phyloP scores from a whole-genome alignment of 257 asterid genomes.

The Lantana camara region DNA sequence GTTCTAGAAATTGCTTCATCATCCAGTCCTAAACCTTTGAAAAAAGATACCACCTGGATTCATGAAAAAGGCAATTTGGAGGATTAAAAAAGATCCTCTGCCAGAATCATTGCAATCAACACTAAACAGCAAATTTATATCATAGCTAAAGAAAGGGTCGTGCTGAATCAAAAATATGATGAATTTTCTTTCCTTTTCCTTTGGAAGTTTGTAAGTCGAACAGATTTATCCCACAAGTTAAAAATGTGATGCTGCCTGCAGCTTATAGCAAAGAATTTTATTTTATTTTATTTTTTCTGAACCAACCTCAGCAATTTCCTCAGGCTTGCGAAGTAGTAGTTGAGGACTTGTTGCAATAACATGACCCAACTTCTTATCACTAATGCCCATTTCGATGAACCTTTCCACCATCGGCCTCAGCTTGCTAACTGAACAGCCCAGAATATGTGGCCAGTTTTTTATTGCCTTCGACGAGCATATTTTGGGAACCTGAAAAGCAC shows the following conservation, averaged over 20 bases:
- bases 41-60: conserved; percentile 70
- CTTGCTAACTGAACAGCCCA: conserved; percentile 77
- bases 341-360: conserved; percentile 85
- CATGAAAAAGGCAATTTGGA: neutral
- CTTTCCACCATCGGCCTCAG: conserved; percentile 66
- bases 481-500: conserved; percentile 63
- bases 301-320: conserved; percentile 78
- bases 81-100: too few species aligned
- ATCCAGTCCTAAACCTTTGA: conserved; percentile 72
- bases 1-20: conserved; percentile 65
- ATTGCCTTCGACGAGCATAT: conserved; percentile 55
- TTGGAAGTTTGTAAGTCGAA: neutral
- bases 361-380: conserved; percentile 65
- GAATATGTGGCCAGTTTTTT: conserved; percentile 70
- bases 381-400: conserved; percentile 50
- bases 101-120: too few species aligned
- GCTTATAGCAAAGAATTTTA: neutral
- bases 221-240: too few species aligned
- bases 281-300: neutral
- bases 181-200: too few species aligned
- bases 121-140: too few species aligned
- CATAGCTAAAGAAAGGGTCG: neutral
- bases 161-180: neutral
- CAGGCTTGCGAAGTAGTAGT: conserved; percentile 75
- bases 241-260: too few species aligned